Percentiles rank a stretch among this genome's conserved stretches.
Conservation (phyloP, 169 alveolate species). For the Plasmodium vivax region DNA sequence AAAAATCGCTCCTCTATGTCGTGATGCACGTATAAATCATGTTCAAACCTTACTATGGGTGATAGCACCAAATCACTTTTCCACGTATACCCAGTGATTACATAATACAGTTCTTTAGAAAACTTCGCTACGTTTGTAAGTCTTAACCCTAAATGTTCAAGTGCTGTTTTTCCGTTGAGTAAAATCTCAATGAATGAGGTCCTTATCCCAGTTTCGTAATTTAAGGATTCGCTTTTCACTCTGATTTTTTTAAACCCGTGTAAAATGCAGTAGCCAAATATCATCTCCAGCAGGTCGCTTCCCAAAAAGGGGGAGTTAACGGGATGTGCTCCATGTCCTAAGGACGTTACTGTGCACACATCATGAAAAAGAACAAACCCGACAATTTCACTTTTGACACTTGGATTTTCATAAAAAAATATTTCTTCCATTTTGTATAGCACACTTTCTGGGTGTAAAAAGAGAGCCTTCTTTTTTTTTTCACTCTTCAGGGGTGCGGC, state of each 20-base stretch:
- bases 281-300: background rate
- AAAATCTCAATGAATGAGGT: background rate
- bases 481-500: background rate
- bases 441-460: background rate
- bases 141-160: conserved; percentile 24
- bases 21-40: conserved; percentile 11
- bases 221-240: background rate
- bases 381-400: background rate
- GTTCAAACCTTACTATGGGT: conserved; percentile 12
- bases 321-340: background rate
- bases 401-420: background rate
- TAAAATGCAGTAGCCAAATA: conserved; percentile 23
- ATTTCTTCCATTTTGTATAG: background rate
- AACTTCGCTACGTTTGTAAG: conserved; percentile 18
- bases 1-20: conserved; percentile 13
- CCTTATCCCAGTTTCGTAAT: conserved; percentile 6
- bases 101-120: conserved; percentile 39
- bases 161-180: conserved; percentile 10
- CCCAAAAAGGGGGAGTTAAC: conserved; percentile 18
- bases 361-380: background rate
- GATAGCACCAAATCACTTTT: conserved; percentile 28
- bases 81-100: conserved; percentile 21
- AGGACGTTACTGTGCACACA: background rate
- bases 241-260: conserved; percentile 17
- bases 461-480: background rate